Conservation (phyloP, 1,284 basidiomycete species). For the Malassezia nana region DNA sequence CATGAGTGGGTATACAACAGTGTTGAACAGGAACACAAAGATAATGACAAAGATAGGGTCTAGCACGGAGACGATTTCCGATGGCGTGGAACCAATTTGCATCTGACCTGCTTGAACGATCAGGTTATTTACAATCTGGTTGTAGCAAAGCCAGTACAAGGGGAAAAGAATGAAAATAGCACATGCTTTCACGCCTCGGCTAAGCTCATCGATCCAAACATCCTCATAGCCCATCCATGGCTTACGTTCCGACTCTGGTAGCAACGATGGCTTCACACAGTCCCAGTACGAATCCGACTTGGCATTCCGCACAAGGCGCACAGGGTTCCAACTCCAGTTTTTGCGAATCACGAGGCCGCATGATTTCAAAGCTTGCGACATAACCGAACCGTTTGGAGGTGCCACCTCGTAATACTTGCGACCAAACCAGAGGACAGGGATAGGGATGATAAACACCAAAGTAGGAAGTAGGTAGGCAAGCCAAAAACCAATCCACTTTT, state of each 20-base stretch:
- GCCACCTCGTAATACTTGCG: constrained; percentile 60
- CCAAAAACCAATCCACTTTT: constrained; percentile 50
- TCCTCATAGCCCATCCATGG: constrained; percentile 52
- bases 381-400: constrained; percentile 68
- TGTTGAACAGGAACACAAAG: constrained; percentile 51
- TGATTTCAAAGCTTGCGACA: constrained; percentile 54
- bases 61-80: constrained; percentile 69
- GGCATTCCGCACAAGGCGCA: constrained; percentile 31
- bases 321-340: constrained; percentile 49
- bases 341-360: constrained; percentile 41
- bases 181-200: constrained; percentile 72
- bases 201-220: constrained; percentile 66
- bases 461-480: constrained; percentile 51
- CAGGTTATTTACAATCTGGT: constrained; percentile 60
- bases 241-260: constrained; percentile 40
- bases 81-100: constrained; percentile 61
- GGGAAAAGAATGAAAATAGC: constrained; percentile 65
- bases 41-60: constrained; percentile 58
- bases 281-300: constrained; percentile 68
- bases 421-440: constrained; percentile 61
- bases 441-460: constrained; percentile 51
- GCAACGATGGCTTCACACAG: constrained; percentile 57
- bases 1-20: constrained; percentile 62
- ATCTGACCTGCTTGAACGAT: constrained; percentile 52
- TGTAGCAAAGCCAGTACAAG: constrained; percentile 52